Conservation (phyloP, 768 basidiomycete species). For the Ephemerocybe angulata region DNA sequence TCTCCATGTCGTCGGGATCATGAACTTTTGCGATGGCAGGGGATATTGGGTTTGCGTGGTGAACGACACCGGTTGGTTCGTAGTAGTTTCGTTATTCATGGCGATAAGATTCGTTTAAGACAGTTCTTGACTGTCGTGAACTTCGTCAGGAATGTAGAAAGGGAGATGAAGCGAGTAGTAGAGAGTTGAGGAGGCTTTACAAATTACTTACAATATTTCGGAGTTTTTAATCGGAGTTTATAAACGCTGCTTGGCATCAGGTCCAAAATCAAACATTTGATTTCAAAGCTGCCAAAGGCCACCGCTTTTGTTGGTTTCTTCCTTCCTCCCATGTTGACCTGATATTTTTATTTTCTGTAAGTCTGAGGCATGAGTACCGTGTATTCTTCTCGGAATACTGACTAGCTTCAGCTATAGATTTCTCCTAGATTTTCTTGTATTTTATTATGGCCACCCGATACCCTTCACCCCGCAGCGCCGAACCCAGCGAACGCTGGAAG, state of each 20-base stretch:
- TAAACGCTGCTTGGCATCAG: no score
- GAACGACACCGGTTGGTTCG: constrained; percentile 63
- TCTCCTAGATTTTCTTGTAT: no score
- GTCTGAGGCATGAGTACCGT: neutral
- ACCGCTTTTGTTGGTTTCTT: neutral
- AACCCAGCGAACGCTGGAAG: constrained; percentile 18
- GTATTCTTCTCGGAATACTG: neutral
- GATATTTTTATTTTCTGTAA: neutral
- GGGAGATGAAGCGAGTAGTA: no score
- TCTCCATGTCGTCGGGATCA: constrained; percentile 87
- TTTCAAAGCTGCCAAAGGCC: neutral
- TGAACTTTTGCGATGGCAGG: constrained; percentile 83
- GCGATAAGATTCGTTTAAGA: neutral
- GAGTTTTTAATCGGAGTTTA: no score
- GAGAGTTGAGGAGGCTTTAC: no score
- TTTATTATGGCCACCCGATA: neutral
- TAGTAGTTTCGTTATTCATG: constrained; percentile 15
- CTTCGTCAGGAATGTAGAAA: no score
- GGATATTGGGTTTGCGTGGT: constrained; percentile 70
- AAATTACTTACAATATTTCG: no score
- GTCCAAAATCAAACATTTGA: no score
- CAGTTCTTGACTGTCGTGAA: no score
- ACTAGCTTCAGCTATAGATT: neutral
- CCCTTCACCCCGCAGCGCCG: no score
- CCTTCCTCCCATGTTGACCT: neutral